Base-by-base conservation (phyloP, 345 rosid genomes). In the Clausena lansium region DNA sequence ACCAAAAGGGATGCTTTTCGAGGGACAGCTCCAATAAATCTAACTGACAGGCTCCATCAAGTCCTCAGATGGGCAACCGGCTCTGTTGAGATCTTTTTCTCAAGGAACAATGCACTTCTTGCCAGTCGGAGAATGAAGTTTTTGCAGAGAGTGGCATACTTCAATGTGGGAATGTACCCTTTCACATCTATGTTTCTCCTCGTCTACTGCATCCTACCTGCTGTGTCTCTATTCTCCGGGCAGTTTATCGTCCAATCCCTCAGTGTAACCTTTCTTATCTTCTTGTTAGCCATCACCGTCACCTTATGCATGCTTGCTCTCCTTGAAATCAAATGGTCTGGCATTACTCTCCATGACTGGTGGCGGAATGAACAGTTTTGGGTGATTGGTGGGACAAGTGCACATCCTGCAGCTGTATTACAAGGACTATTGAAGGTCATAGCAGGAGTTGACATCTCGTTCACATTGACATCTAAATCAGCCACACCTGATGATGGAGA, bases 21-120 rank as follows among this genome's bases (percentile, higher is more conserved):
- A 0, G 95, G 97, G 61, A 89, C 93, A 59, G 94, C 94, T 62
- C 97, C 97, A 0, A 92, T 88, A 74, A 92, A 92, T 78, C 84
- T 91, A 38, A 85, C 92, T 35, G 94, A 91, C 79, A 86, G 97
- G 80, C 90, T 92, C 45, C 94, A 92, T 66, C 97, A 88, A 76
- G 97, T 92, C 27, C 97, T 91, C n/a, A 82, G 94, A 41, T 92
- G 97, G 97, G 95, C 97, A 38, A 91, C 95, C 0, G 97, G 97
- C 17, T 92, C 95, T 0, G 97, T 92, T 0, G 97, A 92, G 87
- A 91, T 92, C 65, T 92, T 91, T 60, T 91, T 92, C 87, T 92
- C 95, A 0, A 87, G 89, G 41, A 92, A 91, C 86, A 92, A 92
- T 38, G 95, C 97, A 0, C 71, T 92, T 2, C 86, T 92, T 28